phyloP scores from a whole-genome alignment of 257 asterid genomes.

The Cinchona pubescens region DNA sequence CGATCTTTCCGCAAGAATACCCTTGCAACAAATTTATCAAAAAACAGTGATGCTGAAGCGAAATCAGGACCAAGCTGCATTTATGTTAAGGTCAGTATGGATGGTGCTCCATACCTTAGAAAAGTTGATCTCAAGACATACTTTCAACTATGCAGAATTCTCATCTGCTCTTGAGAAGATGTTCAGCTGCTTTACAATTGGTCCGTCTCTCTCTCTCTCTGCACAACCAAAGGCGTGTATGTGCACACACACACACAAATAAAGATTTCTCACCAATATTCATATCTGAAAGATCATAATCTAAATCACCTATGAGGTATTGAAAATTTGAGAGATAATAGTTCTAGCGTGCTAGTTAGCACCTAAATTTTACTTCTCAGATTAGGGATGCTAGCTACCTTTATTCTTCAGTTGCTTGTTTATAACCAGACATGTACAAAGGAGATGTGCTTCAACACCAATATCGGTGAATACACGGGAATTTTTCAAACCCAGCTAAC shows the following conservation, averaged over 20 bases:
- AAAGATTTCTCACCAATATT: not conserved
- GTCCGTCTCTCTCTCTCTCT: conserved; percentile 25
- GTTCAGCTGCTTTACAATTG: conserved; percentile 83
- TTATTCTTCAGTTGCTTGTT: not conserved
- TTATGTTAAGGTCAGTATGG: conserved; percentile 84
- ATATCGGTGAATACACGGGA: not conserved
- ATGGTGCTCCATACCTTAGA: conserved; percentile 86
- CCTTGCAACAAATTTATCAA: conserved; percentile 43
- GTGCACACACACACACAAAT: not conserved
- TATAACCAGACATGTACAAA: not conserved
- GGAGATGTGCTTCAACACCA: not conserved
- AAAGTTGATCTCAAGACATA: conserved; percentile 72
- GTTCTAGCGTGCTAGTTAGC: not conserved
- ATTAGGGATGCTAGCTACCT: not conserved
- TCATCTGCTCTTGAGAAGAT: conserved; percentile 77
- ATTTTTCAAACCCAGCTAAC: not conserved
- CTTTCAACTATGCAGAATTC: conserved; percentile 50
- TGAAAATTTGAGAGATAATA: not conserved
- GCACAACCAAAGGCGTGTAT: not conserved
- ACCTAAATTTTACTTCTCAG: not conserved
- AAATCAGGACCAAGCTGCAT: conserved; percentile 48
- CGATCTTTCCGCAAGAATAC: conserved; percentile 74
- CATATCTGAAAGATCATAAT: not conserved
- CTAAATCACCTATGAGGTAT: not conserved
- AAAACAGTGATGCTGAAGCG: conserved; percentile 32